Percentiles rank a stretch among this genome's conserved stretches.
Evolutionary conservation across 805 yeast species (phyloP).

Genomic region (Teunomyces tritomae): DNA sequence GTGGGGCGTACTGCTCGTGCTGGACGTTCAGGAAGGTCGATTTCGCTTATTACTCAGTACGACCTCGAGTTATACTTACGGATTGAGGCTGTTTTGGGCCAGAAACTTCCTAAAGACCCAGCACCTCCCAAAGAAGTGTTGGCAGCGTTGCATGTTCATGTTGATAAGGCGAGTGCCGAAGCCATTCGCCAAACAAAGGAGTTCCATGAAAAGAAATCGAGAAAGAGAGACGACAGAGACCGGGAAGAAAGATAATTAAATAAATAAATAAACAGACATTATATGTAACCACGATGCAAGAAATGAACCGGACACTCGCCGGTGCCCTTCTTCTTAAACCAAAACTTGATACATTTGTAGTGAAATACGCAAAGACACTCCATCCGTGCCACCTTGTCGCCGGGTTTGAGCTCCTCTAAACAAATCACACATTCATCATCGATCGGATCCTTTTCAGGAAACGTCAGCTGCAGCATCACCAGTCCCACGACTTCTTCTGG

Average conservation of each 20-base stretch:
- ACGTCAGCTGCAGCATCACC: slow-evolving; percentile 18
- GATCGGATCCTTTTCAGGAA: slow-evolving; percentile 26
- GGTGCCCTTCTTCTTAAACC: slow-evolving; percentile 85
- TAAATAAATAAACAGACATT: not conserved
- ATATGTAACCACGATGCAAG: slow-evolving; percentile 25
- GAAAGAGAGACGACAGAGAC: slow-evolving; percentile 36
- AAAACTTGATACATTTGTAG: slow-evolving; percentile 81
- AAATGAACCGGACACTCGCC: slow-evolving; percentile 86
- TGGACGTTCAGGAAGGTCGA: slow-evolving; percentile 83
- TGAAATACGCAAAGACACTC: slow-evolving; percentile 96
- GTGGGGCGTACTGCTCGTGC: slow-evolving; percentile 97
- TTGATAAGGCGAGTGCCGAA: slow-evolving; percentile 88
- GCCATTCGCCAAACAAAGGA: slow-evolving; percentile 80
- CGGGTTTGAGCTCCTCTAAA: slow-evolving; percentile 80
- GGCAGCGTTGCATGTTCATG: slow-evolving; percentile 75
- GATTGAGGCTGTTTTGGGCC: slow-evolving; percentile 82
- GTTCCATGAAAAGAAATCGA: slow-evolving; percentile 44
- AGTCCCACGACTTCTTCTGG: slow-evolving; percentile 15
- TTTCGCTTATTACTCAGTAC: slow-evolving; percentile 89
- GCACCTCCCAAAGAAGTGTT: slow-evolving; percentile 75
- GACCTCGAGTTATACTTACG: slow-evolving; percentile 85
- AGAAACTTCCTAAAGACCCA: slow-evolving; percentile 78
- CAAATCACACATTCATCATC: slow-evolving; percentile 90
- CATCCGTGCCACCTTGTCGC: slow-evolving; percentile 85
- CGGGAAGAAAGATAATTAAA: slow-evolving; percentile 25